Base-by-base conservation (phyloP, 2,329 filamentous ascomycete genomes). In the Emericellopsis atlantica region DNA sequence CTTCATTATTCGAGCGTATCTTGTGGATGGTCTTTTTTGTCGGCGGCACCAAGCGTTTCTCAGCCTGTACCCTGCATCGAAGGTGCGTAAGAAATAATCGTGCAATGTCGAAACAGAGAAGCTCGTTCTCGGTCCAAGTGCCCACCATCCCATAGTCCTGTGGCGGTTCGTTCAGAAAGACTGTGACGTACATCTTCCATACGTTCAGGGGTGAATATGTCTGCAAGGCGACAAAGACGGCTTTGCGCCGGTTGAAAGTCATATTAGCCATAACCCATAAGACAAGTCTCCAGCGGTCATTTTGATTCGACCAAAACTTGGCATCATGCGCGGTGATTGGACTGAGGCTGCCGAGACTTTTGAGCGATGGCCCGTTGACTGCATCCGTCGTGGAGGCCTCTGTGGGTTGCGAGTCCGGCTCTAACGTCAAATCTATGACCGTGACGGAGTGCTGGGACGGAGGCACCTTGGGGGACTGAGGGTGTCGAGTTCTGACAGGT, bases 261-360 rank as follows among this genome's bases (percentile, higher is more conserved):
- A 61, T 45, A 16, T 46, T 54, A 51, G 52, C 57, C 5, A 61
- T 39, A 5, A 61, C 40, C 35, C 48, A 48, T 22, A 61, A 48
- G 7, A 53, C 36, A 9, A 61, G 44, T 32, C 49, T 53, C 50
- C 52, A 56, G 5, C 54, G 48, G 36, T 60, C 57, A 22, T 45
- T 46, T 11, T 34, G 31, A 16, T 48, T 54, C 4, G 45, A 47
- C 54, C 57, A 60, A n/a, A 49, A 46, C 9, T 32, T 46, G 6
- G 16, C 42, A 18, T 11, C 42, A 40, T 5, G 48, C 50, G 32
- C 32, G 16, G 14, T 21, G 33, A 60, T 53, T 24, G 46, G 43
- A 32, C 50, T 44, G 11, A 56, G 37, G 26, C 39, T 47, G 5
- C 46, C 53, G 22, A 57, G 43, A 15, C 42, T 43, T 35, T 53